Evolutionary conservation across 2,329 filamentous ascomycete species (phyloP), one percentile per base, ranked within the genome.

Genomic region (Sporothrix humicola): DNA sequence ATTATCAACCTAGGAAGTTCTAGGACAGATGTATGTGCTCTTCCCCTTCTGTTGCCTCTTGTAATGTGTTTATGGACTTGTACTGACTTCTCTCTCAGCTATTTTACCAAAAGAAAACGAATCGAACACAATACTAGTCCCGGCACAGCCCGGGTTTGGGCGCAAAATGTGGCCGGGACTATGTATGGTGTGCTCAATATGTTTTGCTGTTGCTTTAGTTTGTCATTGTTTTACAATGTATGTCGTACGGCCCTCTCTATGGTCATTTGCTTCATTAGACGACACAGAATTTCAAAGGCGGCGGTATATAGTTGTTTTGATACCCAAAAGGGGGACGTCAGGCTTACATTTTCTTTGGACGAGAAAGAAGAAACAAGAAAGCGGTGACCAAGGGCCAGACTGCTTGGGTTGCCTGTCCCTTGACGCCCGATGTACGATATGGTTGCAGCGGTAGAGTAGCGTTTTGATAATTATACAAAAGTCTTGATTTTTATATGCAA

Each of bases 1-100:
- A 99, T 99, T 83, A 98, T 99, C 81, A 99, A 99, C 81, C 84
- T 99, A 80, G 96, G 96, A 58, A 97, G 93, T 86, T 96, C 92
- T 74, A 90, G 96, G 84, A 99, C 96, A 80, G 96, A 99, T 88
- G 87, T 98, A 84, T 78, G 87, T 85, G 2, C 17, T 3, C n/a
- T 7, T 89, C 91, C 78, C 90, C 63, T 77, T 72, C 66, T 75
- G 15, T 23, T 2, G 2, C 9, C 7, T 68, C 13, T 26, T 15
- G 23, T 15, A 15, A 15, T 56, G 8, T 46, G 12, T 31, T 9
- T 56, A 2, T 44, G 52, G 72, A 70, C 66, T 73, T 23, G 15
- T 73, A 37, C 59, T 71, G 15, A 58, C 65, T 76, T 37, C 7
- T 37, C 68, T 48, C 74, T 66, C 77, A 89, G 87, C 80, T 90